phyloP scores from a whole-genome alignment of 441 rosid species.

The Jatropha multifida region DNA sequence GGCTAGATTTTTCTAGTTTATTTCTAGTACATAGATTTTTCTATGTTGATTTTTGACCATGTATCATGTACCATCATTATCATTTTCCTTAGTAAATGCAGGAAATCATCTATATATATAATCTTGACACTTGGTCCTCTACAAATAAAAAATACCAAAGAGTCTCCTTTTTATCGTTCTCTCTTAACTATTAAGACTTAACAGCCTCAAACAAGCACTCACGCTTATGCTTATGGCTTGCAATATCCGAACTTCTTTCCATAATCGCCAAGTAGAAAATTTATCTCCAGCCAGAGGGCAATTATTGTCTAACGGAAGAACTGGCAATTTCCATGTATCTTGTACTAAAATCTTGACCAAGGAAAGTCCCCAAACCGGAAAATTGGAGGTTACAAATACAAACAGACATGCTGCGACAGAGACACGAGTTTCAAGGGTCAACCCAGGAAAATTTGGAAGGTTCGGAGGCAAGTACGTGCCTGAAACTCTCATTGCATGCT shows the following conservation, averaged over 20 bases:
- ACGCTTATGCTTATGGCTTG: background rate
- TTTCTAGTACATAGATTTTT: too few relatives aligned
- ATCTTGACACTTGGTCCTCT: too few relatives aligned
- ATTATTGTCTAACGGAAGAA: background rate
- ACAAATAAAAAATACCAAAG: too few relatives aligned
- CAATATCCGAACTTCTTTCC: conserved; percentile 5
- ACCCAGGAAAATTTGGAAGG: conserved; percentile 53
- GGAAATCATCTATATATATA: too few relatives aligned
- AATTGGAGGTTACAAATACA: background rate
- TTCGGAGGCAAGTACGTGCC: conserved; percentile 84
- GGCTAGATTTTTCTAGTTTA: too few relatives aligned
- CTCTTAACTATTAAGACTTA: background rate
- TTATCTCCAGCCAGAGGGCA: background rate
- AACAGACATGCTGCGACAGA: background rate
- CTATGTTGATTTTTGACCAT: too few relatives aligned
- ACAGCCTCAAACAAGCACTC: background rate
- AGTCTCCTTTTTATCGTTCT: background rate
- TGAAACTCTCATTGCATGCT: conserved; percentile 53
- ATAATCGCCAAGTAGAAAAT: background rate
- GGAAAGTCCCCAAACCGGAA: background rate
- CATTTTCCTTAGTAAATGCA: too few relatives aligned
- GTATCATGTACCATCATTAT: too few relatives aligned
- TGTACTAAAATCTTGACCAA: conserved; percentile 5
- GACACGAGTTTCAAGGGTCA: background rate
- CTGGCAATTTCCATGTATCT: background rate